phyloP scores from a whole-genome alignment of 2,329 filamentous ascomycete genomes.

The Drechslerella dactyloides region DNA sequence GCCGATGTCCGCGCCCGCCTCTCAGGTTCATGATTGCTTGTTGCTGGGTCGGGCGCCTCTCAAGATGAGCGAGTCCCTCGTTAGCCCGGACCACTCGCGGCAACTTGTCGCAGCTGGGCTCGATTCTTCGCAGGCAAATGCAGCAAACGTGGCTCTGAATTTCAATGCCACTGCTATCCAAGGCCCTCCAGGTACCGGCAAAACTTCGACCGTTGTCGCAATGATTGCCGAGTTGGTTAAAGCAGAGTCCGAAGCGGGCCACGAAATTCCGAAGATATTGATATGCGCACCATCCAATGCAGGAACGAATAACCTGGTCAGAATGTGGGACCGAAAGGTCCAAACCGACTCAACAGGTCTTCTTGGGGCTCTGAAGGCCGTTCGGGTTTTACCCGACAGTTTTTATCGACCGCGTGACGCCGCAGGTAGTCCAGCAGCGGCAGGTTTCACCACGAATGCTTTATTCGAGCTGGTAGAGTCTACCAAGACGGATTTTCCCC shows the following conservation, averaged over 20 bases:
- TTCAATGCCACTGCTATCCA: background rate
- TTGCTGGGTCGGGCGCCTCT: background rate
- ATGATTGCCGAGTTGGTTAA: background rate
- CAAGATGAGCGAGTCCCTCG: background rate
- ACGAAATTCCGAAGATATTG: background rate
- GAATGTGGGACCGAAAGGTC: background rate
- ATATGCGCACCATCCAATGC: constrained; percentile 7
- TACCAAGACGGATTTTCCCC: background rate
- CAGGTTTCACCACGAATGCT: background rate
- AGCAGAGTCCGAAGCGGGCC: background rate
- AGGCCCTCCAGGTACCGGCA: constrained; percentile 15
- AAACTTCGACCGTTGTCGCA: background rate
- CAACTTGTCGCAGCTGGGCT: background rate
- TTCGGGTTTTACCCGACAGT: background rate
- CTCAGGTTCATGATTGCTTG: background rate
- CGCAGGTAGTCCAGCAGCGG: too few species aligned
- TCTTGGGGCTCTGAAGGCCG: background rate
- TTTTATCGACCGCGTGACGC: background rate
- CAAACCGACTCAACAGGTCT: background rate
- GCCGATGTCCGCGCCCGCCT: too few species aligned
- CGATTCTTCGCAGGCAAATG: background rate
- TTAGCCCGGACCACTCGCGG: too few species aligned
- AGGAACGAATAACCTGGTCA: background rate
- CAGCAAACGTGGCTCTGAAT: background rate
- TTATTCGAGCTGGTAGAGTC: background rate